phyloP scores from a whole-genome alignment of 116 monocot genomes.

The Dioscorea cayenensis region DNA sequence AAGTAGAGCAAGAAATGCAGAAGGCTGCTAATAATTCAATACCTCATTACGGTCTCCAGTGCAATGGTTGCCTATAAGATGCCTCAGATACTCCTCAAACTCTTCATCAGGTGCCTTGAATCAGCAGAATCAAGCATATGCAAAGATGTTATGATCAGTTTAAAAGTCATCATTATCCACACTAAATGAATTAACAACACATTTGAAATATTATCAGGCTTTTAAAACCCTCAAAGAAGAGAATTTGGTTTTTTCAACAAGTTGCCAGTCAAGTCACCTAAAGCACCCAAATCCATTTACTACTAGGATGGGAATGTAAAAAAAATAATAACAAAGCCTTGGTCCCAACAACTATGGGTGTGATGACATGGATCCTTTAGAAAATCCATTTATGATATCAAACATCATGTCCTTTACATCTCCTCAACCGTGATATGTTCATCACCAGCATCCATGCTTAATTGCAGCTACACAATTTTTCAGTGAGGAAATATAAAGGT shows the following conservation, averaged over 20 bases:
- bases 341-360: too few relatives aligned
- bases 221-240: not conserved
- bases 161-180: not conserved
- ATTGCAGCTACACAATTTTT: too few relatives aligned
- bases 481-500: not conserved
- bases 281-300: too few relatives aligned
- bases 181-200: not conserved
- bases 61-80: constrained; percentile 65
- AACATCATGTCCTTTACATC: too few relatives aligned
- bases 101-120: constrained; percentile 98
- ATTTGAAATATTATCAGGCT: not conserved
- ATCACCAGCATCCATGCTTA: too few relatives aligned
- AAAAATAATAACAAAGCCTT: too few relatives aligned
- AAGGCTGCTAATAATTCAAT: not conserved
- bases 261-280: not conserved
- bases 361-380: too few relatives aligned
- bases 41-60: constrained; percentile 94
- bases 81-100: constrained; percentile 86
- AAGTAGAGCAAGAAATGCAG: not conserved
- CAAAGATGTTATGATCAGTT: not conserved
- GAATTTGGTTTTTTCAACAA: not conserved
- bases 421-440: too few relatives aligned
- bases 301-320: too few relatives aligned
- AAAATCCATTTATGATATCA: too few relatives aligned
- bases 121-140: not conserved